phyloP scores from a whole-genome alignment of 805 yeast species.

The Saccharomycopsis capsularis region DNA sequence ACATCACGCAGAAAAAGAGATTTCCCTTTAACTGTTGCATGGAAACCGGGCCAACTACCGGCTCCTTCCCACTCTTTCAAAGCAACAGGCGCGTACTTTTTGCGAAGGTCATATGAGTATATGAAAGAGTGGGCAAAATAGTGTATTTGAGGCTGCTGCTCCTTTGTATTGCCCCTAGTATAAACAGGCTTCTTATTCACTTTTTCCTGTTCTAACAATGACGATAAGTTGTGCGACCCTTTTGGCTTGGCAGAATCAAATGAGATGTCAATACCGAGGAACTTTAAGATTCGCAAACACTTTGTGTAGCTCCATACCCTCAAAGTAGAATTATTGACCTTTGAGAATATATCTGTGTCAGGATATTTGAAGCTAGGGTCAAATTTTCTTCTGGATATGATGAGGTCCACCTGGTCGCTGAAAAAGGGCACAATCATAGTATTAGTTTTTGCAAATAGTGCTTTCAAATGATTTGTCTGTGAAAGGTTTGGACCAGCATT shows the following conservation, averaged over 20 bases:
- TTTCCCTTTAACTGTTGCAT: slow-evolving; percentile 4
- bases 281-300: slow-evolving; percentile 1
- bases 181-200: not conserved
- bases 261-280: slow-evolving; percentile 6
- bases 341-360: slow-evolving; percentile 8
- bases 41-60: slow-evolving; percentile 3
- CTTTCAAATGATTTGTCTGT: slow-evolving; percentile 1
- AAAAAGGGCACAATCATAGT: slow-evolving; percentile 8
- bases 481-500: not conserved
- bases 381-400: slow-evolving; percentile 15
- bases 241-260: not conserved
- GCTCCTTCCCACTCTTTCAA: slow-evolving; percentile 14
- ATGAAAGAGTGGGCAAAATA: slow-evolving; percentile 8
- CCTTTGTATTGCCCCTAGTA: not conserved
- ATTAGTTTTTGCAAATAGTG: slow-evolving; percentile 3
- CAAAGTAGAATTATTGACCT: slow-evolving; percentile 10
- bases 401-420: slow-evolving; percentile 14
- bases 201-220: slow-evolving; percentile 6
- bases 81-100: slow-evolving; percentile 12
- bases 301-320: slow-evolving; percentile 16
- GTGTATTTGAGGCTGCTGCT: not conserved
- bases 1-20: slow-evolving; percentile 6
- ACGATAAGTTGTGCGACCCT: not conserved
- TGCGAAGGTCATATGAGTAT: slow-evolving; percentile 10
- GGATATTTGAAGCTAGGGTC: slow-evolving; percentile 11